Evolutionary conservation across 2,329 filamentous ascomycete genomes (phyloP).

Genomic region (Diaporthe longicolla): DNA sequence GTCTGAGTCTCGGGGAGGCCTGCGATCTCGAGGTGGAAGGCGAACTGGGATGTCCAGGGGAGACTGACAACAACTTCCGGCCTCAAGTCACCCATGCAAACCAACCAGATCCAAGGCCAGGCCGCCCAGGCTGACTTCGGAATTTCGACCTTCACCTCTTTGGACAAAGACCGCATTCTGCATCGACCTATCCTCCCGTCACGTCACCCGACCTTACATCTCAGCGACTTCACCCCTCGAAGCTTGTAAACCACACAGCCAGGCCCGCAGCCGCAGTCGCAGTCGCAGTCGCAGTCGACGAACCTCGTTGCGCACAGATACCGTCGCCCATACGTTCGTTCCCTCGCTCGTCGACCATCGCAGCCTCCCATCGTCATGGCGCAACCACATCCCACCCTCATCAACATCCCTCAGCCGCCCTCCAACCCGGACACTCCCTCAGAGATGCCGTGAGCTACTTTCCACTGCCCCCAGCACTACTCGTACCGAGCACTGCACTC

Average conservation of each 20-base stretch:
- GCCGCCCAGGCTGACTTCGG: constrained; percentile 29
- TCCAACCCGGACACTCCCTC: constrained; percentile 89
- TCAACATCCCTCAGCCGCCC: constrained; percentile 86
- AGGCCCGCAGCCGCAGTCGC: neutral
- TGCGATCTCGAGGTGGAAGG: neutral
- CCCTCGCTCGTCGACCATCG: neutral
- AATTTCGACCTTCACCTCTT: neutral
- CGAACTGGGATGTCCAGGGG: constrained; percentile 20
- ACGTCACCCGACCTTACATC: neutral
- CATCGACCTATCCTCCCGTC: neutral
- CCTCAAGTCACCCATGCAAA: constrained; percentile 26
- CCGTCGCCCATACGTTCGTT: constrained; percentile 13
- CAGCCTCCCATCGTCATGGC: constrained; percentile 46
- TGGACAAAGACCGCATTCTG: constrained; percentile 9
- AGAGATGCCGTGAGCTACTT: constrained; percentile 82
- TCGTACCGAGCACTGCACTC: no score
- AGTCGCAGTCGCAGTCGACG: neutral
- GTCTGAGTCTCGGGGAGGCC: neutral
- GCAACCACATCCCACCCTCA: constrained; percentile 73
- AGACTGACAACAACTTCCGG: constrained; percentile 11
- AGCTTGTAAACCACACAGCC: no score
- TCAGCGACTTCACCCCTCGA: neutral
- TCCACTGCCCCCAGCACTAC: constrained; percentile 17
- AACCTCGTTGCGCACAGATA: neutral
- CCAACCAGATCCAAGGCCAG: constrained; percentile 20